phyloP scores from a whole-genome alignment of 2,329 filamentous ascomycete genomes.

The Calcarisporium arbuscula region DNA sequence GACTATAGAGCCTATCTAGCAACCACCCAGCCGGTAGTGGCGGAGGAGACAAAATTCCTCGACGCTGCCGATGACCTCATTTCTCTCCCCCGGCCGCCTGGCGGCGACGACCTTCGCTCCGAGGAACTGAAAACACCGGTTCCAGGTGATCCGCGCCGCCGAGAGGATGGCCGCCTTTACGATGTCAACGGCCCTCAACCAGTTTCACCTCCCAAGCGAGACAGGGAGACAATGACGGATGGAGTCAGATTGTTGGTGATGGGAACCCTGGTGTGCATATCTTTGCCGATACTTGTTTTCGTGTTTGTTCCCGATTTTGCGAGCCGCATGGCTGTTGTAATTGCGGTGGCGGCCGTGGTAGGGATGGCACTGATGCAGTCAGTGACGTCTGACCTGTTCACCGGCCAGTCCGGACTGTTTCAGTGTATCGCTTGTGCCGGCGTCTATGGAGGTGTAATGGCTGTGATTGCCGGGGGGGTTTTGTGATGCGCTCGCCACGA shows the following conservation, averaged over 20 bases:
- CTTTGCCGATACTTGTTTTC: constrained; percentile 54
- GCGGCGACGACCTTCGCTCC: constrained; percentile 6
- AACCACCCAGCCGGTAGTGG: constrained; percentile 47
- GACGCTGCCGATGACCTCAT: constrained; percentile 49
- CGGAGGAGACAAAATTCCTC: constrained; percentile 55
- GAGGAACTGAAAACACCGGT: constrained; percentile 18
- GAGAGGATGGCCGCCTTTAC: not conserved
- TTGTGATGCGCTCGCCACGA: too few species aligned
- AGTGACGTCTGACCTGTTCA: constrained; percentile 11
- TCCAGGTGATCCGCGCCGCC: constrained; percentile 7
- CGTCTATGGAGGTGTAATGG: constrained; percentile 30
- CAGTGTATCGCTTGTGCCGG: constrained; percentile 21
- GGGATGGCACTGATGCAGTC: constrained; percentile 22
- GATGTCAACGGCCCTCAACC: not conserved
- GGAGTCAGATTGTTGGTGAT: constrained; percentile 9
- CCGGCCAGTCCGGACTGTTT: constrained; percentile 11
- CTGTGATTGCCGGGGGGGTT: constrained; percentile 12
- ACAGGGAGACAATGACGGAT: not conserved
- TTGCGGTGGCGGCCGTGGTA: constrained; percentile 43
- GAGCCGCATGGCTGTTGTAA: constrained; percentile 50
- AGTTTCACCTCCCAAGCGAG: constrained; percentile 1
- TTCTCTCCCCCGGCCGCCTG: constrained; percentile 17
- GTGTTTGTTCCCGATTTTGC: constrained; percentile 49
- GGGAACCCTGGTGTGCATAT: constrained; percentile 27
- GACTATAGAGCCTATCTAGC: constrained; percentile 49